A percentile compares a stretch with the other conserved stretches of the same genome.
Evolutionary conservation across 2,329 filamentous ascomycete genomes (phyloP).

Genomic region (Tolypocladium ophioglossoides): DNA sequence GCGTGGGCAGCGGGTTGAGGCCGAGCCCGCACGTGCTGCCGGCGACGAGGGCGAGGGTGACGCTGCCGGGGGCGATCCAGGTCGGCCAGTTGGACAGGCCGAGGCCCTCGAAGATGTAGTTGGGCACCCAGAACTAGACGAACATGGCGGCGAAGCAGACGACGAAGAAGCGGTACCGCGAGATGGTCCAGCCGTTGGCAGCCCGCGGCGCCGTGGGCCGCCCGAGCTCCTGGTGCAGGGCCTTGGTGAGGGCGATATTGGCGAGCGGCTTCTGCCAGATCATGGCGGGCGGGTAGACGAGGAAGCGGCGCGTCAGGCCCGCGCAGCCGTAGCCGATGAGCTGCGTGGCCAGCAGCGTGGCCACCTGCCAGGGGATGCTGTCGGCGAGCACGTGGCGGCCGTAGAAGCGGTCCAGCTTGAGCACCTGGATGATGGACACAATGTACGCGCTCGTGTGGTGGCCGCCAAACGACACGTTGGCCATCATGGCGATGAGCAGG

Average conservation of each 20-base stretch:
- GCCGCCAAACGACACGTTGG: constrained; percentile 34
- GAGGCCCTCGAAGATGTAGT: constrained; percentile 35
- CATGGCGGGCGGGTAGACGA: constrained; percentile 36
- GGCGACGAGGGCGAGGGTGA: constrained; percentile 21
- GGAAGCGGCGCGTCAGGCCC: constrained; percentile 32
- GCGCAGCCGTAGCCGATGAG: constrained; percentile 42
- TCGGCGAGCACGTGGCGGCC: constrained; percentile 23
- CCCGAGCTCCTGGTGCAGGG: constrained; percentile 8
- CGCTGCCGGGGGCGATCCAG: constrained; percentile 35
- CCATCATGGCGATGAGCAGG: constrained; percentile 43
- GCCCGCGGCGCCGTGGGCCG: constrained; percentile 10
- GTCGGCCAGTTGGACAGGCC: constrained; percentile 38
- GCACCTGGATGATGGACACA: constrained; percentile 32
- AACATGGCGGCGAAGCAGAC: constrained; percentile 33
- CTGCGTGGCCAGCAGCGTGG: constrained; percentile 35
- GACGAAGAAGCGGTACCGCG: constrained; percentile 30
- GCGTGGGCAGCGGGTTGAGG: constrained; percentile 24
- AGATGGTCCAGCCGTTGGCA: constrained; percentile 12
- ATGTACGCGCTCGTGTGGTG: constrained; percentile 28
- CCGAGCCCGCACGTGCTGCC: constrained; percentile 26
- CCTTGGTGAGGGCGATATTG: constrained; percentile 31
- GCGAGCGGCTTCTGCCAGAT: constrained; percentile 40
- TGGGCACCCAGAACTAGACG: constrained; percentile 40
- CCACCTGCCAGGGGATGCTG: constrained; percentile 32
- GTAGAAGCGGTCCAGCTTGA: constrained; percentile 33